Evolutionary conservation across 2,329 filamentous ascomycete species (phyloP).

Genomic region (Talaromyces sp.): DNA sequence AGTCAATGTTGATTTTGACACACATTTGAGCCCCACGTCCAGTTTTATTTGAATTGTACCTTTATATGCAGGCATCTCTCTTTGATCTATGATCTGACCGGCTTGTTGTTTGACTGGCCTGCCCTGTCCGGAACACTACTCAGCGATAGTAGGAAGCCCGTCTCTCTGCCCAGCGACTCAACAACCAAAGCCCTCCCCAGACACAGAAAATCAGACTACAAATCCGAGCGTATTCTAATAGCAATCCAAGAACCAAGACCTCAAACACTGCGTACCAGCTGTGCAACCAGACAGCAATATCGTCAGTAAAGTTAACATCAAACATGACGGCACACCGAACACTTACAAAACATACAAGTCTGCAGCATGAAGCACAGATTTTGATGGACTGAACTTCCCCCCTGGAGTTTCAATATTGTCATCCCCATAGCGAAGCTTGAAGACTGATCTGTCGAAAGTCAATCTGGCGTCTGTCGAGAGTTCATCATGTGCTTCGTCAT

Average conservation of each 20-base stretch:
- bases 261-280: constrained; percentile 15
- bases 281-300: neutral
- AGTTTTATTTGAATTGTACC: too few relatives aligned
- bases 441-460: neutral
- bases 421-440: neutral
- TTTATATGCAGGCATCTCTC: too few relatives aligned
- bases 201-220: neutral
- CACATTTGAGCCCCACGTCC: too few relatives aligned
- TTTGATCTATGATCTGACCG: too few relatives aligned
- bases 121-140: neutral
- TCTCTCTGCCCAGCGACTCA: neutral
- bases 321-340: neutral
- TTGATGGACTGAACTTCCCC: neutral
- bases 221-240: neutral
- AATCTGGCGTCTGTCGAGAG: neutral
- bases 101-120: too few relatives aligned
- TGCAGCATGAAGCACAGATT: neutral
- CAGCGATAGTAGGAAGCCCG: neutral
- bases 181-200: neutral
- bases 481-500: neutral
- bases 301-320: neutral
- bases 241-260: neutral
- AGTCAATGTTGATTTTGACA: too few relatives aligned
- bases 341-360: constrained; percentile 9
- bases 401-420: neutral